Evolutionary conservation across 805 yeast genomes (phyloP), one percentile per base, ranked within the genome.

Genomic region (Lipomyces orientalis): DNA sequence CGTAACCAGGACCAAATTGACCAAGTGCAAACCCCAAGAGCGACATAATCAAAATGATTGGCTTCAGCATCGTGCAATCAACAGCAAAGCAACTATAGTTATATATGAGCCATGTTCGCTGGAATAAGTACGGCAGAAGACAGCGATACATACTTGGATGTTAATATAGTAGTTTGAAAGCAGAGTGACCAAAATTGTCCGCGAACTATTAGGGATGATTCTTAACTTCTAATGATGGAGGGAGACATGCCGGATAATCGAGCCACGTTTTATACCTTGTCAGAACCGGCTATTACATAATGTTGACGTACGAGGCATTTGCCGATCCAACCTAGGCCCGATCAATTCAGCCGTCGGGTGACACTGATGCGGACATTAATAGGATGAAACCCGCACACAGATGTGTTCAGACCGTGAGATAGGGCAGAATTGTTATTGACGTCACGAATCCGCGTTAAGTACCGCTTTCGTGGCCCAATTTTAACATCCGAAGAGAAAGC

Each of bases 401-500:
- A 39, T 39, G 46, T 16, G 46, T 39, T 39, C 46, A 39, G n/a
- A 16, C n/a, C 29, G 46, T 39, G 46, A 39, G 46, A 39, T 39
- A 39, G 46, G n/a, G 46, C 46, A 39, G 46, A 39, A 39, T 39
- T n/a, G 46, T 39, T 39, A 39, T 39, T 39, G 46, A 39, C 46
- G 46, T 39, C 46, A 39, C 46, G 46, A 39, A 39, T 39, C 46
- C 12, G 46, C 46, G 46, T 39, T 39, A 10, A 10, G n/a, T 39
- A 39, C 46, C 16, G 46, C 46, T 39, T 39, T 39, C 46, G 46
- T 39, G n/a, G 1, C 5, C 46, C 46, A 14, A 4, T 2, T 39
- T 8, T 10, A 39, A 39, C n/a, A 39, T 8, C 46, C 46, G 46
- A 39, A 39, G 46, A n/a, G 12, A 16, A 39, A 25, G 29, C n/a